phyloP scores from a whole-genome alignment of 169 alveolate species.

The Fabrea salina region DNA sequence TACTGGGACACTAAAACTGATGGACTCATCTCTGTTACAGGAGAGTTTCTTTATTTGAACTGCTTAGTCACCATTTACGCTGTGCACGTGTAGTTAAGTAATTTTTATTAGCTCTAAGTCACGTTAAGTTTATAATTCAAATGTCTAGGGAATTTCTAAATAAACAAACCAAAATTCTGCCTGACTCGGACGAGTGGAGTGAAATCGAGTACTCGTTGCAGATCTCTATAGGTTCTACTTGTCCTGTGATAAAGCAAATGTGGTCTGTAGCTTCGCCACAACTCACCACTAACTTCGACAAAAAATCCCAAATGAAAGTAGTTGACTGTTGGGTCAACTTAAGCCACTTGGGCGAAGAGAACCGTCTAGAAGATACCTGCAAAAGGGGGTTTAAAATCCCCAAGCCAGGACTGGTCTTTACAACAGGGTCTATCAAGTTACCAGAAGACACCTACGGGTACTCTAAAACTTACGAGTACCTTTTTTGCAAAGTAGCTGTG shows the following conservation, averaged over 20 bases:
- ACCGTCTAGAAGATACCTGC: slow-evolving; percentile 42
- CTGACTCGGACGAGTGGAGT: slow-evolving; percentile 33
- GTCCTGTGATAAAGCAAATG: slow-evolving; percentile 38
- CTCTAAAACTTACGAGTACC: slow-evolving; percentile 22
- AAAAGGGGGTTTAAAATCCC: slow-evolving; percentile 41
- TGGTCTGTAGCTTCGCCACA: slow-evolving; percentile 42
- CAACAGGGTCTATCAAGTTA: slow-evolving; percentile 36
- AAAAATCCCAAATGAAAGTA: slow-evolving; percentile 25
- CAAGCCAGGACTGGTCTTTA: slow-evolving; percentile 35
- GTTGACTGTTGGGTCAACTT: slow-evolving; percentile 25
- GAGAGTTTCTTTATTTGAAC: slow-evolving; percentile 36
- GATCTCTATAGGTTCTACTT: slow-evolving; percentile 35
- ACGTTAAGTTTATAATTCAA: no score
- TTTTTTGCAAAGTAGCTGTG: slow-evolving; percentile 23
- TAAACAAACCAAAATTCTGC: slow-evolving; percentile 34
- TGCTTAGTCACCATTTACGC: slow-evolving; percentile 55
- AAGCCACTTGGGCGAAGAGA: slow-evolving; percentile 12
- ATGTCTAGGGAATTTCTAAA: slow-evolving; percentile 19
- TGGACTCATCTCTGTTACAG: slow-evolving; percentile 40
- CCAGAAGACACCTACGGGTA: slow-evolving; percentile 8
- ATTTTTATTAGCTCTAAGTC: no score
- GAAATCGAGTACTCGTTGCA: slow-evolving; percentile 35
- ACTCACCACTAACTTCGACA: slow-evolving; percentile 33
- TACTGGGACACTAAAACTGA: slow-evolving; percentile 48
- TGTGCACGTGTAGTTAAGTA: slow-evolving; percentile 2